phyloP scores from a whole-genome alignment of 768 basidiomycete genomes.

The Collybiopsis confluens region DNA sequence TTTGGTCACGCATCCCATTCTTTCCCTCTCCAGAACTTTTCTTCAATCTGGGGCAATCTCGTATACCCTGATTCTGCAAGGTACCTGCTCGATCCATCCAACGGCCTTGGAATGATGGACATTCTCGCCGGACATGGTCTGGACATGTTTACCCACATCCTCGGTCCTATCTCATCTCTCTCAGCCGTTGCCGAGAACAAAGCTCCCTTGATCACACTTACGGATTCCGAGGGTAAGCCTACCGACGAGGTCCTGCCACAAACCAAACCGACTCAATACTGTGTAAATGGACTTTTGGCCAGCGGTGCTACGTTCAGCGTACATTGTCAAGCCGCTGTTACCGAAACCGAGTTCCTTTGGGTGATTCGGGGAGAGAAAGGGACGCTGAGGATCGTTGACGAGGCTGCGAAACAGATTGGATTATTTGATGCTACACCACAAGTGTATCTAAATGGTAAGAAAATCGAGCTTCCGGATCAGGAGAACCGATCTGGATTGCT shows the following conservation, averaged over 20 bases:
- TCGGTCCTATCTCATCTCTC: constrained; percentile 28
- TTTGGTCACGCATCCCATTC: no score
- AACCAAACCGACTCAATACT: constrained; percentile 21
- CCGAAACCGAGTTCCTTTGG: constrained; percentile 25
- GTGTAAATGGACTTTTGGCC: constrained; percentile 24
- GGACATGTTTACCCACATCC: constrained; percentile 21
- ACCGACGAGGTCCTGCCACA: constrained; percentile 20
- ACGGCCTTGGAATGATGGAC: constrained; percentile 21
- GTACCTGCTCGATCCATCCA: neutral
- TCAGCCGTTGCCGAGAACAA: constrained; percentile 19
- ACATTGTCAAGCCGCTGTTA: constrained; percentile 11
- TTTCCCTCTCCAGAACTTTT: no score
- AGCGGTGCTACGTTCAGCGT: constrained; percentile 26
- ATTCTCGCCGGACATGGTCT: constrained; percentile 26
- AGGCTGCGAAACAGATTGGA: neutral
- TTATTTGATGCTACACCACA: constrained; percentile 22
- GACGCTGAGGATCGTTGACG: constrained; percentile 12
- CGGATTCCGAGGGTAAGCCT: constrained; percentile 20
- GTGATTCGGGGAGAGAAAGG: constrained; percentile 20
- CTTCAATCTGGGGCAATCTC: no score
- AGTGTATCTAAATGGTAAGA: constrained; percentile 27
- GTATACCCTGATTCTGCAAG: neutral
- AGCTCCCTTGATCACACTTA: constrained; percentile 21
- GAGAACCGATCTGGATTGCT: constrained; percentile 9
- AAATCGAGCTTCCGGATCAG: constrained; percentile 13